phyloP scores from a whole-genome alignment of 1,284 basidiomycete species.

The Fomes fomentarius region DNA sequence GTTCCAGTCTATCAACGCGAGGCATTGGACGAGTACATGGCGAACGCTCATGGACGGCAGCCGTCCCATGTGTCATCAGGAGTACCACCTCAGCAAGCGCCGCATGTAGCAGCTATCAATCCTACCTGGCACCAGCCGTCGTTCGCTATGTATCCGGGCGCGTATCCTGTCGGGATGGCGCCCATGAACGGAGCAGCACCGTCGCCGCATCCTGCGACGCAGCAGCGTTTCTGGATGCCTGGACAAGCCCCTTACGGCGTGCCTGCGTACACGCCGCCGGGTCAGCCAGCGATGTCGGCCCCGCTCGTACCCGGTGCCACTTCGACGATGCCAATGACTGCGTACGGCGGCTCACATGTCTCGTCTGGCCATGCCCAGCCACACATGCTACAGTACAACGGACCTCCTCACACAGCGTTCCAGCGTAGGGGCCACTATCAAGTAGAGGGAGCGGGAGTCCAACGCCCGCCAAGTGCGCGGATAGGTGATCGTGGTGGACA shows the following conservation, averaged over 20 bases:
- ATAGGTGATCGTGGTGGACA: neutral
- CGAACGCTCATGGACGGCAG: constrained; percentile 33
- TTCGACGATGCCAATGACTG: neutral
- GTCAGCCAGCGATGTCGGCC: neutral
- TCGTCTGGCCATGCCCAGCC: neutral
- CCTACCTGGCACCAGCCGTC: neutral
- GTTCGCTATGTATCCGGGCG: constrained; percentile 1
- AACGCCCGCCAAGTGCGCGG: neutral
- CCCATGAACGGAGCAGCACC: neutral
- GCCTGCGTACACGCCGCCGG: neutral
- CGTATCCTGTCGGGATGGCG: constrained; percentile 4
- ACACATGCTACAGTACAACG: constrained; percentile 6
- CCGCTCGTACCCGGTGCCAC: neutral
- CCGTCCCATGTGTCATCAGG: constrained; percentile 5
- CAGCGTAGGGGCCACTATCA: constrained; percentile 8
- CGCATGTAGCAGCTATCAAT: neutral
- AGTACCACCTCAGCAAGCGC: neutral
- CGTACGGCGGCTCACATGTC: neutral
- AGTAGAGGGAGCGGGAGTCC: neutral
- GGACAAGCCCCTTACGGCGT: constrained; percentile 3
- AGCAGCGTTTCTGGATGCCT: constrained; percentile 21
- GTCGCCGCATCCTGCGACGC: neutral
- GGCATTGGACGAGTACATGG: constrained; percentile 60
- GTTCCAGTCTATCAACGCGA: constrained; percentile 75
- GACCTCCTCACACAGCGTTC: constrained; percentile 14